Evolutionary conservation across 2,329 filamentous ascomycete genomes (phyloP), one percentile per base, ranked within the genome.

Genomic region (Xylariales sp.): DNA sequence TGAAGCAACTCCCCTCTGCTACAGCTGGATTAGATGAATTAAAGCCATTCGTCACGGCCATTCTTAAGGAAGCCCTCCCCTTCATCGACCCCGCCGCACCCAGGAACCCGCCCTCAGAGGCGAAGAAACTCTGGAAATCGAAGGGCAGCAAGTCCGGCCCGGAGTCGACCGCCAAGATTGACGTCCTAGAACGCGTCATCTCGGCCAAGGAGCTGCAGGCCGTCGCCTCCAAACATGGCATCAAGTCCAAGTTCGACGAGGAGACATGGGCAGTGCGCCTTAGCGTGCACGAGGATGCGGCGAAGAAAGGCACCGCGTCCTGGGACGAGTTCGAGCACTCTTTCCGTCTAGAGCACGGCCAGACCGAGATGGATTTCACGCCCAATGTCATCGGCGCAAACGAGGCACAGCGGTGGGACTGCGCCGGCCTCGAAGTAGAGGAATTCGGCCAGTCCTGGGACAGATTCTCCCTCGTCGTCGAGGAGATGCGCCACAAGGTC

Each of bases 401-500:
- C 58, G 76, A 79, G 68, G 79, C 85, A 41, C 80, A 81, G 68
- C 75, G 76, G 30, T 87, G 85, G 85, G 81, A 84, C 60, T 84
- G 82, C 63, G 74, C 50, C 4, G 82, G 77, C 8, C 74, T 84
- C 14, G 79, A 81, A 48, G 71, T 82, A 3, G 74, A 78, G 18
- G 75, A 80, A n/a, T 78, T 76, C 6, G 82, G 75, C 0, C 74
- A 77, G 60, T 75, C 64, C 28, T 89, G 86, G 85, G 78, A 74
- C 0, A 76, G 81, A 52, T 84, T 87, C 73, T 80, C 80, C 39
- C 78, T 89, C 18, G 74, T 75, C 72, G 80, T 91, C 28, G 85
- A 86, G 69, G 89, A 93, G 80, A 91, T 91, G 83, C 85, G 85
- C 63, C 91, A 93, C 77, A 82, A 83, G 53, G 83, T 93, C 60